phyloP scores from a whole-genome alignment of 208 protist genomes.

The Herpetomonas tarakana region DNA sequence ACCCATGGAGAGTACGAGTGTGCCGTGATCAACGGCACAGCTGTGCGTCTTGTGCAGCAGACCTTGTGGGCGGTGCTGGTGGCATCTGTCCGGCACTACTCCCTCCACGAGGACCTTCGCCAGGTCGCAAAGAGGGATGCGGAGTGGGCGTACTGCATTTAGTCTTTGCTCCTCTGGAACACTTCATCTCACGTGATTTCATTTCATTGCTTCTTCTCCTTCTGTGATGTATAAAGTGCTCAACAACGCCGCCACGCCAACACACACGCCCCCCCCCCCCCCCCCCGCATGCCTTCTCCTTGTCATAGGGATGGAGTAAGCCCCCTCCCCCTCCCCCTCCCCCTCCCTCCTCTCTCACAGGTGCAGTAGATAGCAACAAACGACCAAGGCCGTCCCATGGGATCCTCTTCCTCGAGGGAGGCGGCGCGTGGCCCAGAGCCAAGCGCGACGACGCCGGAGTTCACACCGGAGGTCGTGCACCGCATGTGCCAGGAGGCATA shows the following conservation, averaged over 20 bases:
- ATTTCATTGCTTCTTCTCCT: too few species aligned
- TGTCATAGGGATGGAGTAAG: too few species aligned
- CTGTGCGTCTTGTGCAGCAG: slow-evolving; percentile 34
- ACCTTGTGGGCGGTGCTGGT: slow-evolving; percentile 34
- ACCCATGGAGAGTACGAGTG: slow-evolving; percentile 12
- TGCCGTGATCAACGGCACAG: slow-evolving; percentile 31
- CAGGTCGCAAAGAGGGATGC: not conserved
- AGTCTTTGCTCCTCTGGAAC: too few species aligned
- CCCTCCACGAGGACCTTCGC: slow-evolving; percentile 53
- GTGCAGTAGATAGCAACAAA: not conserved
- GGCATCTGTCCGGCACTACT: slow-evolving; percentile 40
- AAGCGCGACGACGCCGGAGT: not conserved
- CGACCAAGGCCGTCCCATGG: slow-evolving; percentile 10
- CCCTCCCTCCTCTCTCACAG: too few species aligned
- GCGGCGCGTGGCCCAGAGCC: not conserved
- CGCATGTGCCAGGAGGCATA: slow-evolving; percentile 41
- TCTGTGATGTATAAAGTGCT: too few species aligned
- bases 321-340: too few species aligned
- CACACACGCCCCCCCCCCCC: too few species aligned
- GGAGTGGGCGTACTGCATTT: slow-evolving; percentile 13
- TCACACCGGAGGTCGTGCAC: slow-evolving; percentile 15
- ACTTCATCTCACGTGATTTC: too few species aligned
- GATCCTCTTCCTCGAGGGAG: slow-evolving; percentile 6
- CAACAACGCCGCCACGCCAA: too few species aligned
- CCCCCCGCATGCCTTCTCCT: too few species aligned